Evolutionary conservation across 768 basidiomycete genomes (phyloP), one percentile per base, ranked within the genome.

Genomic region (Flagelloscypha sp.): DNA sequence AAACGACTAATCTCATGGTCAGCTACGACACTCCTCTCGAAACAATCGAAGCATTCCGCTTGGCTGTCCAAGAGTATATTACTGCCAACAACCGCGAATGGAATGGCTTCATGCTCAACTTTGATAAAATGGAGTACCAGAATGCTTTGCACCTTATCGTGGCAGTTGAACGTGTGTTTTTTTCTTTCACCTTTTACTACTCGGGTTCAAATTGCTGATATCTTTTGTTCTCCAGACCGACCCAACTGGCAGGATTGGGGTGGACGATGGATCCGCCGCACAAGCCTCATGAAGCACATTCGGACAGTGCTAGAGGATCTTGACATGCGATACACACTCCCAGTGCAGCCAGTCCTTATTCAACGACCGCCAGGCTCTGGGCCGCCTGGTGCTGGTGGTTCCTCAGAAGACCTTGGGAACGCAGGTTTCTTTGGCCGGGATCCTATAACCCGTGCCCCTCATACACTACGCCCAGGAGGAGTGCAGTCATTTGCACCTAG

Each of bases 161-260:
- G 33, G 73, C 73, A 21, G 68, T 87, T 52, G 84, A 87, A 56
- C 84, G 82, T 74, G 55, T 55, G 78, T 66, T 15, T 30, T 23
- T 13, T 6, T 25, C 30, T 8, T 30, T 24, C 32, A 23, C 11
- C 19, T 21, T 15, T n/a, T 20, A 34, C 19, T 8, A 5, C 5
- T 20, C 20, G 23, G 5, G 18, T 18, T 16, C 42, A 38, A 15
- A 44, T 38, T 17, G 27, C 10, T 38, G 17, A 22, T 24, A 20
- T 21, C 27, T 29, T 27, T 31, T 12, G 33, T 8, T 21, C 2
- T 32, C 30, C 38, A 82, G 80, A 86, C 56, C 76, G 80, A 35
- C 69, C 77, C 24, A 85, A 84, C 49, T 88, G 84, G 85, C 85
- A 87, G 50, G 83, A 87, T 50, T 88, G 84, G 84, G 84, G 81